Conservation (phyloP, 176 grass and related monocot genomes). For the Phoenix dactylifera region DNA sequence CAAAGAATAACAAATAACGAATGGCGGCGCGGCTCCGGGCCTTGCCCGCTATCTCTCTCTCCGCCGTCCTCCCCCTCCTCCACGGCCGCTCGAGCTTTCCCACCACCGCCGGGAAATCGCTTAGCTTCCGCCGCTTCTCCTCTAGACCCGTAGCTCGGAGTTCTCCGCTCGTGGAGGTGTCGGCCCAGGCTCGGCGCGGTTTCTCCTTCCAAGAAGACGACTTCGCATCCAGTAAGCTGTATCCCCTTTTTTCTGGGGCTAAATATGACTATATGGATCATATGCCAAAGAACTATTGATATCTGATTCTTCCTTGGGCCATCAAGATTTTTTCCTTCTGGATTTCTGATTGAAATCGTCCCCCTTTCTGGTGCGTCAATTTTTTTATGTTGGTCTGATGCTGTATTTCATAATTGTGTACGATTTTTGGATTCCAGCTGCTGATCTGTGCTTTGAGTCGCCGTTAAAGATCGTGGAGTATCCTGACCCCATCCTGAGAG, state of each 20-base stretch:
- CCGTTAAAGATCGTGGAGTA: slow-evolving; percentile 78
- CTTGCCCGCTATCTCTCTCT: slow-evolving; percentile 24
- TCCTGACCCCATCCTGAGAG: slow-evolving; percentile 69
- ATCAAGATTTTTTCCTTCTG: no score
- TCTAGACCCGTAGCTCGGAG: no score
- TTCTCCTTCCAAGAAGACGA: slow-evolving; percentile 26
- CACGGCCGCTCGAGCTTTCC: not conserved
- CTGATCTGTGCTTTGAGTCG: slow-evolving; percentile 64
- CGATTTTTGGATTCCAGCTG: slow-evolving; percentile 25
- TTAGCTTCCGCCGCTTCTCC: slow-evolving; percentile 2
- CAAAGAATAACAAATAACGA: no score
- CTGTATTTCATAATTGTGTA: not conserved
- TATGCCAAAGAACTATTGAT: no score
- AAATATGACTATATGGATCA: no score
- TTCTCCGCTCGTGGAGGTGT: not conserved
- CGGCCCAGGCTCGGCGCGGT: slow-evolving; percentile 25
- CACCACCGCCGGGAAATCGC: not conserved
- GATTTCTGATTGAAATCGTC: no score
- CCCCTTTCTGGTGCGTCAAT: no score
- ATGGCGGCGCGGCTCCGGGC: slow-evolving; percentile 6
- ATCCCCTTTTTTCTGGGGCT: not conserved
- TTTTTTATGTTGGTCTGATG: no score
- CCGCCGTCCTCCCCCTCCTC: slow-evolving; percentile 27
- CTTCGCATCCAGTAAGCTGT: slow-evolving; percentile 48
- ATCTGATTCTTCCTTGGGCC: no score